Evolutionary conservation across 1,139 yeast species (phyloP).

Genomic region (Pichia sp.): DNA sequence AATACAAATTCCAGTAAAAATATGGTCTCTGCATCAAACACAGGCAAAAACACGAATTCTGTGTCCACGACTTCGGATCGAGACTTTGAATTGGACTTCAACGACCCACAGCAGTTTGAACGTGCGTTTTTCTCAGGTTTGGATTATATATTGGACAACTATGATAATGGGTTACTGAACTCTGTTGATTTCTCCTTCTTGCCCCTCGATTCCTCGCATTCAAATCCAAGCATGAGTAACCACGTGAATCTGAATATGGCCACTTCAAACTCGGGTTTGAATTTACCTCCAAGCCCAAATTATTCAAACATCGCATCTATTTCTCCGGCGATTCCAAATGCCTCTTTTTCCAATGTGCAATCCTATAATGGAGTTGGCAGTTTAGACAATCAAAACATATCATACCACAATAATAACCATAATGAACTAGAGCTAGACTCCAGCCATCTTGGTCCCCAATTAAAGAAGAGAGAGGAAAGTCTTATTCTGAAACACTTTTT

Average conservation of each 20-base stretch:
- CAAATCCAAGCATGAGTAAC: neutral
- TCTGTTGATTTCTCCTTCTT: conserved; percentile 1
- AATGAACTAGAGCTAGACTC: conserved; percentile 10
- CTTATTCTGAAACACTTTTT: conserved; percentile 51
- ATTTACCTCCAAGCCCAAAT: neutral
- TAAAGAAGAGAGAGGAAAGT: conserved; percentile 39
- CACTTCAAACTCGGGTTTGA: neutral
- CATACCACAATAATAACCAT: neutral
- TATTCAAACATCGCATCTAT: neutral
- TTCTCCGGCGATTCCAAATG: neutral
- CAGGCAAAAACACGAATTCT: neutral
- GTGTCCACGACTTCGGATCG: conserved; percentile 3
- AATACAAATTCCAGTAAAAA: neutral
- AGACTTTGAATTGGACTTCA: conserved; percentile 18
- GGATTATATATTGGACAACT: conserved; percentile 26
- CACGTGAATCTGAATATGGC: neutral
- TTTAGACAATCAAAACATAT: neutral
- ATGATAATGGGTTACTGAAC: conserved; percentile 13
- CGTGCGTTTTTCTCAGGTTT: conserved; percentile 30
- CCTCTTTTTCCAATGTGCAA: neutral
- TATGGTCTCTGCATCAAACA: neutral
- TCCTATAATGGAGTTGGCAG: neutral
- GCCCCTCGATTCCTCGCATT: neutral
- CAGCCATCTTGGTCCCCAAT: conserved; percentile 8
- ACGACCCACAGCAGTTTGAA: conserved; percentile 28